Evolutionary conservation across 1,284 basidiomycete species (phyloP), one percentile per base, ranked within the genome.

Genomic region (Rhodotorula sp.): DNA sequence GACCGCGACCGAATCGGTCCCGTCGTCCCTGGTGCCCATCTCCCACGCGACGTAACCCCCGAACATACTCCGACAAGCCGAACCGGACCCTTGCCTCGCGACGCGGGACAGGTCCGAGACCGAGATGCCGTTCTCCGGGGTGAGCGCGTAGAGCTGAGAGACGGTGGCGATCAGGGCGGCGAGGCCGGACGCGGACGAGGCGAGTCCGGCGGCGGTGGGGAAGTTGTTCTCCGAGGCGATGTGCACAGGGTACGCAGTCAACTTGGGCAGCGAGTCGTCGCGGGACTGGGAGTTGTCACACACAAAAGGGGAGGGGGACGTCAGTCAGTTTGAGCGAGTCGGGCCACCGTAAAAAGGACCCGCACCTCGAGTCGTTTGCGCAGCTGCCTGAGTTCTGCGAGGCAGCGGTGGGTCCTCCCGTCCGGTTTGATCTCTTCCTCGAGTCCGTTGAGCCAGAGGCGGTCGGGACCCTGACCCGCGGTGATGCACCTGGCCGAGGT

Each of bases 41-140:
- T 96, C 86, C 95, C 96, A 99, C 7, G 94, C 93, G 75, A 99
- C 96, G 82, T 90, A 99, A 17, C 95, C 95, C 66, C 95, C 95
- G 77, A 95, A 94, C 79, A 99, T 89, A 62, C 94, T 97, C 54
- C 95, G 90, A 82, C 95, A 99, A 24, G 95, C 95, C 30, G 95
- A 98, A 48, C 95, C 96, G 15, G 93, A 95, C 20, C 95, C 95
- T 83, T 96, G 96, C 37, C 96, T 91, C 2, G 95, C 92, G 79
- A 99, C 95, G 75, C 91, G 84, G 62, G 94, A 97, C 68, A 99
- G 90, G 70, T 88, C 84, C 46, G 83, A 83, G 83, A 90, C 67
- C 17, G 73, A 68, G 44, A 77, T 59, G 51, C 67, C 51, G 76
- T 74, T 55, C 26, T 55, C 54, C 0, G 53, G 45, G 12, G 51